Conservation (phyloP, 345 rosid species). For the Lagerstroemia speciosa region DNA sequence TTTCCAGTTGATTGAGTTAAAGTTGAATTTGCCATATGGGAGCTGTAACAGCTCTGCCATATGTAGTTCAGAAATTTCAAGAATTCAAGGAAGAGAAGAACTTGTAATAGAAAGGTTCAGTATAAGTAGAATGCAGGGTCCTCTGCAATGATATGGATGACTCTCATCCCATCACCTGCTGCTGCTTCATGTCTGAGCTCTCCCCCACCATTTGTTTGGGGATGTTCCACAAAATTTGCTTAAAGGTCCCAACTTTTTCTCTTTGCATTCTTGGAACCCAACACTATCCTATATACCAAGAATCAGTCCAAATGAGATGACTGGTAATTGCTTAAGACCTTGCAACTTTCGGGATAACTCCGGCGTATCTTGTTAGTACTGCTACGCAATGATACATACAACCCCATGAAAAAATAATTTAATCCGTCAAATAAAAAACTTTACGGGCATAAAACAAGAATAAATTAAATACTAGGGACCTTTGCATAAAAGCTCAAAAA, state of each 20-base stretch:
- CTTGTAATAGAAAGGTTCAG: background rate
- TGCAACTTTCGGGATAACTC: no score
- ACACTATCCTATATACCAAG: background rate
- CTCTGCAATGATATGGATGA: background rate
- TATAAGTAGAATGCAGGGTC: background rate
- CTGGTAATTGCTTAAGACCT: no score
- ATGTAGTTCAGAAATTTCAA: background rate
- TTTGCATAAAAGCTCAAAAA: background rate
- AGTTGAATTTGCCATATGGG: constrained; percentile 21
- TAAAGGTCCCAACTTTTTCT: background rate
- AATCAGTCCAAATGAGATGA: no score
- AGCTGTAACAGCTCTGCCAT: constrained; percentile 24
- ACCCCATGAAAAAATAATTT: background rate
- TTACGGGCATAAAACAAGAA: background rate
- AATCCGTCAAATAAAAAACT: background rate
- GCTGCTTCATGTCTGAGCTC: constrained; percentile 3
- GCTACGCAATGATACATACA: no score
- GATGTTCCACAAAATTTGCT: constrained; percentile 8
- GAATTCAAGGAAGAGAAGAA: background rate
- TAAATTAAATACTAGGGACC: background rate
- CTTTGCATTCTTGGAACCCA: background rate
- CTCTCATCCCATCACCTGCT: constrained; percentile 1
- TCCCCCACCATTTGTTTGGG: constrained; percentile 12
- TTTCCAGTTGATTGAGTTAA: constrained; percentile 13
- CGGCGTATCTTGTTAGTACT: no score